These are phyloP conservation scores for Bonia amplexicaulis DNA, from an alignment of 176 grass and related monocot genomes.

Conservation along the genomic window DNA sequence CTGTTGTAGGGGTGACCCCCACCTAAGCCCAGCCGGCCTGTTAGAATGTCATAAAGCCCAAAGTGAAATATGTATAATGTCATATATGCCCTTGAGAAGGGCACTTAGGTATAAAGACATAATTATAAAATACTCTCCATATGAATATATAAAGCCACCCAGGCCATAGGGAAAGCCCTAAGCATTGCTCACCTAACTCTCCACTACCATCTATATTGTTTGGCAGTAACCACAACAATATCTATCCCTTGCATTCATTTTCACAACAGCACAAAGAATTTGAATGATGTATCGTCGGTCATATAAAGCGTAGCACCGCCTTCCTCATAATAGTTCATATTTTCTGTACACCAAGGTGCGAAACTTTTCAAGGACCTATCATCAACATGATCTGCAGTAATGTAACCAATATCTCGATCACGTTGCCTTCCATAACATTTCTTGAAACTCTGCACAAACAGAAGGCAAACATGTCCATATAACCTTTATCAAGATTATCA, in stretches of 20 bases:
- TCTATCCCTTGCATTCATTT: background rate
- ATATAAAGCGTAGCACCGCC: background rate
- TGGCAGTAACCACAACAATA: too few species aligned
- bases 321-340: background rate
- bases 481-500: background rate
- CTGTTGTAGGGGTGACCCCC: too few species aligned
- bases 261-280: background rate
- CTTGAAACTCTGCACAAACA: slow-evolving; percentile 37
- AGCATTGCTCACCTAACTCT: too few species aligned
- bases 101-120: too few species aligned
- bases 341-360: slow-evolving; percentile 4
- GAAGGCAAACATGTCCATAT: background rate
- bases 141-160: too few species aligned
- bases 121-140: too few species aligned
- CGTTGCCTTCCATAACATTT: slow-evolving; percentile 38
- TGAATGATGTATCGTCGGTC: background rate
- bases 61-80: too few species aligned
- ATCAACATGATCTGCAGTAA: slow-evolving; percentile 28
- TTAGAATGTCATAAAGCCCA: too few species aligned
- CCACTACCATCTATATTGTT: too few species aligned
- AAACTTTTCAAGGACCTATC: slow-evolving; percentile 22
- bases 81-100: too few species aligned
- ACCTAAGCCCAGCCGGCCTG: too few species aligned
- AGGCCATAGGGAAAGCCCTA: too few species aligned
- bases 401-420: slow-evolving; percentile 21